Percentiles rank a stretch among this genome's conserved stretches.
phyloP scores from a whole-genome alignment of 1,284 basidiomycete genomes.

The Ceratobasidium theobromae region DNA sequence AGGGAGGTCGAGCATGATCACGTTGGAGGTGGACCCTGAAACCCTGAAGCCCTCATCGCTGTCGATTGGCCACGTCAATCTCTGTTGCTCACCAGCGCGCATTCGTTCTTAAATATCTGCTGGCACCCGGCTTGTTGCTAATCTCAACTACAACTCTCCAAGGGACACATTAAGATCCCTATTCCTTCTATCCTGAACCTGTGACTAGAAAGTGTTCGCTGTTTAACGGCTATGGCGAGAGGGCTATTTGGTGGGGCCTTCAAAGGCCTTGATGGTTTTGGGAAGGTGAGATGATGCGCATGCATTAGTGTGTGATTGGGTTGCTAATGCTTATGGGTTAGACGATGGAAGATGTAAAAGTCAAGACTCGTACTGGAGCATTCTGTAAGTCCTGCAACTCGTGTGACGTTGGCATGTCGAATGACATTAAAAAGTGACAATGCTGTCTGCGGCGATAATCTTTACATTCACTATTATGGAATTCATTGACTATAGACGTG shows the following conservation, averaged over 20 bases:
- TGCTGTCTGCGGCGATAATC: slow-evolving; percentile 91
- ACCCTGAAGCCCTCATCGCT: slow-evolving; percentile 22
- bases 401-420: background rate
- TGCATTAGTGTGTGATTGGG: slow-evolving; percentile 24
- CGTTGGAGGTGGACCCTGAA: slow-evolving; percentile 12
- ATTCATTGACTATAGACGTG: slow-evolving; percentile 90
- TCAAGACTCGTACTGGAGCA: slow-evolving; percentile 92
- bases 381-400: slow-evolving; percentile 61
- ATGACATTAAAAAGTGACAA: slow-evolving; percentile 65
- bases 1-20: background rate
- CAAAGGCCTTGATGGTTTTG: slow-evolving; percentile 94
- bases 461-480: slow-evolving; percentile 89
- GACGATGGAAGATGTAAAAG: slow-evolving; percentile 98
- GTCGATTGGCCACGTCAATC: slow-evolving; percentile 10
- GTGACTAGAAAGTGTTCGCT: background rate
- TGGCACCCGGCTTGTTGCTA: slow-evolving; percentile 10
- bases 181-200: background rate
- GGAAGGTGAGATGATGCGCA: slow-evolving; percentile 67
- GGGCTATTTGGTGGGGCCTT: slow-evolving; percentile 65
- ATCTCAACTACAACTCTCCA: background rate
- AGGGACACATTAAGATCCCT: background rate
- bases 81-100: background rate
- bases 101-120: slow-evolving; percentile 21
- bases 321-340: slow-evolving; percentile 43
- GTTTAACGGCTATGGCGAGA: slow-evolving; percentile 60